Conservation (phyloP, 176 grass and related monocot genomes). For the Pontederia paniculata region DNA sequence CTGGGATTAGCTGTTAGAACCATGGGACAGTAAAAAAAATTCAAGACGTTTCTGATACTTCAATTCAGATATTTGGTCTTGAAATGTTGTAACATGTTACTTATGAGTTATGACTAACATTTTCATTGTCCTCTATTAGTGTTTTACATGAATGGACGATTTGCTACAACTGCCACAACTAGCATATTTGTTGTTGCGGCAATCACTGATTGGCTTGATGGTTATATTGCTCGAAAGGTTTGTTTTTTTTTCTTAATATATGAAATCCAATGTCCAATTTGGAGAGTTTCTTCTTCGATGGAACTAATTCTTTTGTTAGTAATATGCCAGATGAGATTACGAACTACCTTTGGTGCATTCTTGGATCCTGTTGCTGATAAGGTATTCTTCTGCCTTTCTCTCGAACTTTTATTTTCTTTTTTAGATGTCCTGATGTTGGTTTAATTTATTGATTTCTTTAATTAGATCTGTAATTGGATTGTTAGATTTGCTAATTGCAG, state of each 20-base stretch:
- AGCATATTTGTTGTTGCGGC: background rate
- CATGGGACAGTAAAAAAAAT: too few relatives aligned
- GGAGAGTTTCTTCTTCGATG: too few relatives aligned
- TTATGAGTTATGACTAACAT: background rate
- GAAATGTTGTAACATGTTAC: too few relatives aligned
- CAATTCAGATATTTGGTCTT: too few relatives aligned
- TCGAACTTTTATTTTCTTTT: background rate
- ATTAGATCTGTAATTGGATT: conserved; percentile 15
- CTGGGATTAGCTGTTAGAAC: too few relatives aligned
- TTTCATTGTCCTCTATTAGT: background rate
- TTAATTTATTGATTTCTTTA: background rate
- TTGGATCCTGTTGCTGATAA: conserved; percentile 99
- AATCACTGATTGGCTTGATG: background rate
- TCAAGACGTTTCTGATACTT: too few relatives aligned
- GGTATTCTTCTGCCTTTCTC: conserved; percentile 22
- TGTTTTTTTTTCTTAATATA: background rate
- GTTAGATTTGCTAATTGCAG: conserved; percentile 34
- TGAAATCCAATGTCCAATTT: too few relatives aligned
- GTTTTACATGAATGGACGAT: background rate
- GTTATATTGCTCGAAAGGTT: conserved; percentile 2
- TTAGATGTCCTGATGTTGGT: background rate
- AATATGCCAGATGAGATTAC: conserved; percentile 66
- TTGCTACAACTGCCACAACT: conserved; percentile 1
- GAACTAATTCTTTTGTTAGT: too few relatives aligned
- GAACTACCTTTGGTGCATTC: conserved; percentile 98